Evolutionary conservation across 1,139 yeast genomes (phyloP).

Genomic region (Pichia sp.): DNA sequence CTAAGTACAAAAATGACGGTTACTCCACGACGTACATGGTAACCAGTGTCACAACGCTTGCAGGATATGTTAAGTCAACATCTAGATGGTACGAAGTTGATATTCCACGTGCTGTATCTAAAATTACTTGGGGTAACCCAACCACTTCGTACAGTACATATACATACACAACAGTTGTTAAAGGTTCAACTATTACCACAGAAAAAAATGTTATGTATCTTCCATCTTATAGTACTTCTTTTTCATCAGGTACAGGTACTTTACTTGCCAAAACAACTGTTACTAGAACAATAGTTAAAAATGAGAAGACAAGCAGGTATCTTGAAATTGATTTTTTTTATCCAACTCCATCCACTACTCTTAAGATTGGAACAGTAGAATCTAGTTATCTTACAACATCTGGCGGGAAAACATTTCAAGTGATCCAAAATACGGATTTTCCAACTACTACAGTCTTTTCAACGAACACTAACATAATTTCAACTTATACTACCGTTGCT

Average conservation of each 20-base stretch:
- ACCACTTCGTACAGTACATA: neutral
- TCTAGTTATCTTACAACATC: neutral
- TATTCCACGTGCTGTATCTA: neutral
- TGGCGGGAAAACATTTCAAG: neutral
- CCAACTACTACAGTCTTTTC: constrained; percentile 1
- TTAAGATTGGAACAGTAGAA: constrained; percentile 1
- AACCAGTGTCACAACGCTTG: neutral
- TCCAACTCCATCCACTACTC: constrained; percentile 5
- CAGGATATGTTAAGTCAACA: constrained; percentile 1
- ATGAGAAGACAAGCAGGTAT: neutral
- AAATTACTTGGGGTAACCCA: neutral
- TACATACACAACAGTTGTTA: neutral
- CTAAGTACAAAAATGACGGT: neutral
- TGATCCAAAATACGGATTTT: constrained; percentile 2
- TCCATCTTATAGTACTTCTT: neutral
- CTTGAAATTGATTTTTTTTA: constrained; percentile 1
- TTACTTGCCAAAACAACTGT: neutral
- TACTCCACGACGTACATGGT: constrained; percentile 1
- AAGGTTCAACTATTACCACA: neutral
- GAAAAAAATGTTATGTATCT: neutral
- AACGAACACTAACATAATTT: neutral
- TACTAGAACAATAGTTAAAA: neutral
- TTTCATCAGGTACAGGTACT: neutral
- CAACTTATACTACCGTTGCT: constrained; percentile 7
- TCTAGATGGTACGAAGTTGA: constrained; percentile 2